A percentile compares a stretch with the other conserved stretches of the same genome.
These are phyloP conservation scores for Magnaporthales sp. DNA, from an alignment of 2,329 filamentous ascomycete genomes.

Conservation along the genomic window DNA sequence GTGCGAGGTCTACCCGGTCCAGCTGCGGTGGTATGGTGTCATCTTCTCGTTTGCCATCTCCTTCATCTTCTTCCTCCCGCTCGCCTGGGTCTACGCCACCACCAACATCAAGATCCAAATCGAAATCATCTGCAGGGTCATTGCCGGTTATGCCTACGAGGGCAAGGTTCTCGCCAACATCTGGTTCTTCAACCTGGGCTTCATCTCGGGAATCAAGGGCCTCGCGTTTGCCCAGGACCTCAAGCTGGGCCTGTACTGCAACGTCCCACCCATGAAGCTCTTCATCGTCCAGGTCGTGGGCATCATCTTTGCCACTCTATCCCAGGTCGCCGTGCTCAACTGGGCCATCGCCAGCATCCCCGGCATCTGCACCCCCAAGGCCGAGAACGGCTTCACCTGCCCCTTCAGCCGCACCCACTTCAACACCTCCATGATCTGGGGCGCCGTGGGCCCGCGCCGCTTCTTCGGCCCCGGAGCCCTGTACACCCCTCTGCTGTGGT, in stretches of 20 bases:
- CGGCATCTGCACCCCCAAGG: slow-evolving; percentile 28
- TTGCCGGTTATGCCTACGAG: slow-evolving; percentile 36
- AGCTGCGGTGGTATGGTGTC: not conserved
- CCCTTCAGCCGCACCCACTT: slow-evolving; percentile 38
- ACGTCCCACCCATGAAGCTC: slow-evolving; percentile 36
- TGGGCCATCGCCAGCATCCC: slow-evolving; percentile 28
- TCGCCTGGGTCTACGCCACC: slow-evolving; percentile 30
- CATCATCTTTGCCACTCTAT: slow-evolving; percentile 35
- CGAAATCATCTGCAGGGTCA: slow-evolving; percentile 37
- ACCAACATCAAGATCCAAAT: slow-evolving; percentile 40
- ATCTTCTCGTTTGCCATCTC: slow-evolving; percentile 18
- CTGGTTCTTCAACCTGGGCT: slow-evolving; percentile 31
- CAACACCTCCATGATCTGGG: slow-evolving; percentile 40
- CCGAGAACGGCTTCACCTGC: slow-evolving; percentile 37
- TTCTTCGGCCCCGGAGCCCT: slow-evolving; percentile 37
- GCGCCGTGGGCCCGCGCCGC: slow-evolving; percentile 38
- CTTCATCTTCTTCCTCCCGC: slow-evolving; percentile 31
- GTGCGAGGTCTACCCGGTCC: slow-evolving; percentile 35
- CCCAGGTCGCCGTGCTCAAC: slow-evolving; percentile 26
- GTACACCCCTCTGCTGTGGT: slow-evolving; percentile 36
- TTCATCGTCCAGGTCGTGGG: slow-evolving; percentile 39
- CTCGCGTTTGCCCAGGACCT: slow-evolving; percentile 38
- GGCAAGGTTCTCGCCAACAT: slow-evolving; percentile 38
- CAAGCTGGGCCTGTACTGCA: slow-evolving; percentile 42
- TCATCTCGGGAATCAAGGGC: slow-evolving; percentile 31